A percentile compares a stretch with the other conserved stretches of the same genome.
Evolutionary conservation across 1,284 basidiomycete genomes (phyloP).

Genomic region (Heterobasidion parviporum): DNA sequence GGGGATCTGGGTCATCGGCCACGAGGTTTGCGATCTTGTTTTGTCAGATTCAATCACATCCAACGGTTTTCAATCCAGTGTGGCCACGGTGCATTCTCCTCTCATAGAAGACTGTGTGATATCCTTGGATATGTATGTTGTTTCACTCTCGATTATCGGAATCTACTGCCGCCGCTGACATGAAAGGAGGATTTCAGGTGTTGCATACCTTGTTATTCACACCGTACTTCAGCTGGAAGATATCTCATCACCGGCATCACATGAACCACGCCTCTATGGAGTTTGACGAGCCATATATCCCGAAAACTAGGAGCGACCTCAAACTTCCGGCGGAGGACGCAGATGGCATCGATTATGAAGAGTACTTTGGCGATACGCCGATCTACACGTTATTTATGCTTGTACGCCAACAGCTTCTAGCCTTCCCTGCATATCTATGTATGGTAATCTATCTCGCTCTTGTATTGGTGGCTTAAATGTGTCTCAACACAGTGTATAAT

Average conservation of each 20-base stretch:
- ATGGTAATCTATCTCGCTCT: slow-evolving; percentile 12
- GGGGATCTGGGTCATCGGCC: slow-evolving; percentile 57
- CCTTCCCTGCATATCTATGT: slow-evolving; percentile 66
- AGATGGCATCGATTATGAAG: slow-evolving; percentile 39
- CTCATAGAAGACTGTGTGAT: slow-evolving; percentile 17
- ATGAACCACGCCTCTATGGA: slow-evolving; percentile 34
- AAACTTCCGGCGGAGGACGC: slow-evolving; percentile 19
- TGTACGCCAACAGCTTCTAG: slow-evolving; percentile 62
- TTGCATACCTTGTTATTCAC: slow-evolving; percentile 25
- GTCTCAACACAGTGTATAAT: slow-evolving; percentile 36
- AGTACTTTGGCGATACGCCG: slow-evolving; percentile 51
- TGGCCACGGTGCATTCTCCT: slow-evolving; percentile 22
- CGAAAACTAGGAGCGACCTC: slow-evolving; percentile 45
- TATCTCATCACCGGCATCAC: slow-evolving; percentile 31
- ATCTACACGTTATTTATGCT: slow-evolving; percentile 48
- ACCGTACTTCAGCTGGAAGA: slow-evolving; percentile 33
- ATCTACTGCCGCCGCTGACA: background rate
- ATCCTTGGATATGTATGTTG: slow-evolving; percentile 18
- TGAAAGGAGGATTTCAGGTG: slow-evolving; percentile 9
- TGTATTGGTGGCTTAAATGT: too few species aligned
- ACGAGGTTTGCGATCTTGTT: slow-evolving; percentile 30
- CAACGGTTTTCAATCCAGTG: slow-evolving; percentile 12
- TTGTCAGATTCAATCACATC: background rate
- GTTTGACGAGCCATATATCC: slow-evolving; percentile 54
- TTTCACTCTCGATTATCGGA: background rate